phyloP scores from a whole-genome alignment of 2,329 filamentous ascomycete genomes.

The Pseudodiploospora longispora region DNA sequence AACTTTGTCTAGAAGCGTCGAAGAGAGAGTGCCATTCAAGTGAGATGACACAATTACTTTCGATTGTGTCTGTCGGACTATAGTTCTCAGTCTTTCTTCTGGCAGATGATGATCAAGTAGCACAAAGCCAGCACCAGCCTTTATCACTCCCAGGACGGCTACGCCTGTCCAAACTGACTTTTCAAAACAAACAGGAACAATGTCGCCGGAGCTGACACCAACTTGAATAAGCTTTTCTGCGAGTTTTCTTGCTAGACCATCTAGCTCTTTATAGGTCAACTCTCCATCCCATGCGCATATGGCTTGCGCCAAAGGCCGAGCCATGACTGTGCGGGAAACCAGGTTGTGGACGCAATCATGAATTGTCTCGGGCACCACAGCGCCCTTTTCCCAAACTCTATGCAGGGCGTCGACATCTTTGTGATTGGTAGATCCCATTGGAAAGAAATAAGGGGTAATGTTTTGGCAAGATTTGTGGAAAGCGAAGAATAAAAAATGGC shows the following conservation, averaged over 20 bases:
- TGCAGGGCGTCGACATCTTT: too few species aligned
- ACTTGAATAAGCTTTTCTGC: slow-evolving; percentile 2
- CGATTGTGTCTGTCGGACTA: too few species aligned
- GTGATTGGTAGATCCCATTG: too few species aligned
- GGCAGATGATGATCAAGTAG: not conserved
- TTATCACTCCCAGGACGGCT: slow-evolving; percentile 22
- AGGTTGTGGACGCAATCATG: slow-evolving; percentile 13
- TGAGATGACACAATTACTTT: too few species aligned
- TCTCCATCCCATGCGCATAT: slow-evolving; percentile 17
- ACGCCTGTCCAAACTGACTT: slow-evolving; percentile 24
- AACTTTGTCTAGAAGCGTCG: too few species aligned
- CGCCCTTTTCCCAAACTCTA: too few species aligned
- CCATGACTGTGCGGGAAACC: slow-evolving; percentile 9
- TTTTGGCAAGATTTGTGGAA: too few species aligned
- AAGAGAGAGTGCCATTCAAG: too few species aligned
- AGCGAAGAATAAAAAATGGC: too few species aligned
- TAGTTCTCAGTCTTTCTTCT: too few species aligned
- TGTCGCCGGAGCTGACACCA: slow-evolving; percentile 15
- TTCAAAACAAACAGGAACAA: slow-evolving; percentile 24
- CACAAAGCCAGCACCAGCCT: slow-evolving; percentile 17
- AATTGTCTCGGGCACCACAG: too few species aligned
- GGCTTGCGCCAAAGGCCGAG: slow-evolving; percentile 9
- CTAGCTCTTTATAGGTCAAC: slow-evolving; percentile 13
- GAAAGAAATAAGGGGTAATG: too few species aligned
- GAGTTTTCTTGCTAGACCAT: slow-evolving; percentile 3